phyloP scores from a whole-genome alignment of 345 rosid genomes.

The Eucalyptus viminalis region DNA sequence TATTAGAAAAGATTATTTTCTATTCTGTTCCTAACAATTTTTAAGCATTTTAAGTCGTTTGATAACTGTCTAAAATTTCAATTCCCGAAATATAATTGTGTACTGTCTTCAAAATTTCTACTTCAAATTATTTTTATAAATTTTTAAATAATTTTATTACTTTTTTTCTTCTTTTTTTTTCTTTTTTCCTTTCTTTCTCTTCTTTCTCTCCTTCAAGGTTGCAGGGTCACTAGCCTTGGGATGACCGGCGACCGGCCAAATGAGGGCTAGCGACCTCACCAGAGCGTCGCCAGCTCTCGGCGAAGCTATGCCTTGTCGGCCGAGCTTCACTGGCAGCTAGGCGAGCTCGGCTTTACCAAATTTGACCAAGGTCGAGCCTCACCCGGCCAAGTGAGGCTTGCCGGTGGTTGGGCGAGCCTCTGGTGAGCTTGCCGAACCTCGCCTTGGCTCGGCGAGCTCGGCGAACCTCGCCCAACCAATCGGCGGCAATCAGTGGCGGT shows the following conservation, averaged over 20 bases:
- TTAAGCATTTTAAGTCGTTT: no score
- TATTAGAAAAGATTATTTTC: accelerated
- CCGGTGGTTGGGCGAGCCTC: accelerated
- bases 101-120: no score
- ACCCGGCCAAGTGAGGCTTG: accelerated
- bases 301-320: accelerated
- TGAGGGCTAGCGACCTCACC: no score
- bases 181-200: no score
- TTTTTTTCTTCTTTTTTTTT: accelerated
- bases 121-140: no score
- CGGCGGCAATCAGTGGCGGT: accelerated
- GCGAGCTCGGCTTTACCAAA: no score
- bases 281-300: accelerated
- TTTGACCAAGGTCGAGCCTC: no score
- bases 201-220: no score
- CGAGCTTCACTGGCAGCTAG: accelerated
- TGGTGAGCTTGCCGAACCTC: no score
- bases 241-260: accelerated
- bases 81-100: accelerated
- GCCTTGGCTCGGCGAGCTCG: accelerated
- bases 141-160: no score
- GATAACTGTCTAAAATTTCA: accelerated
- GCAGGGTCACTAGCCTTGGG: accelerated
- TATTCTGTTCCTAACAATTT: no score
- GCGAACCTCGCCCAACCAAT: accelerated